Conservation (phyloP, 2,329 filamentous ascomycete genomes). For the Didymella pinodella region DNA sequence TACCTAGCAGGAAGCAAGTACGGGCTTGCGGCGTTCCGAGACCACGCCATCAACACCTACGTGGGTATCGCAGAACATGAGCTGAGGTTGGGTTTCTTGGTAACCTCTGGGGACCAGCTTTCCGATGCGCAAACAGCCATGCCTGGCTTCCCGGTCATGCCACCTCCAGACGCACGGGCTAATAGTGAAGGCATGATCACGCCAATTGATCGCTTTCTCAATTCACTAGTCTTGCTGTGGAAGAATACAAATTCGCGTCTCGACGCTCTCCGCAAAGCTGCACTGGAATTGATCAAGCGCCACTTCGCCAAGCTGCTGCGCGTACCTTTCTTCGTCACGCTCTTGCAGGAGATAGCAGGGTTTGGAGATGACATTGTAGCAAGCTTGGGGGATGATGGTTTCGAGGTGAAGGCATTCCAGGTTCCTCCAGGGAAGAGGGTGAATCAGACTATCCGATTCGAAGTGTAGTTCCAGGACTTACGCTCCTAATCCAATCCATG, state of each 20-base stretch:
- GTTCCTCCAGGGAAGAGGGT: neutral
- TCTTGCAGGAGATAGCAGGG: constrained; percentile 24
- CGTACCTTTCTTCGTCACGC: constrained; percentile 25
- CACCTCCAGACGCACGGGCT: neutral
- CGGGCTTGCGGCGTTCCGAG: constrained; percentile 21
- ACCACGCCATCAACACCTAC: constrained; percentile 26
- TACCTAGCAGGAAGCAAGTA: constrained; percentile 37
- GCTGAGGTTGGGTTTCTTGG: constrained; percentile 14
- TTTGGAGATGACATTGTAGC: constrained; percentile 29
- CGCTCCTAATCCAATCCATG: too few relatives aligned
- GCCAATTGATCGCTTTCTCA: constrained; percentile 25
- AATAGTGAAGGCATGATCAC: neutral
- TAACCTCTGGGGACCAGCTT: neutral
- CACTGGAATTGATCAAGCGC: constrained; percentile 30
- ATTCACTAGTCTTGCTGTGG: constrained; percentile 36
- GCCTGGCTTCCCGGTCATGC: neutral
- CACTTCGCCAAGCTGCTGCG: constrained; percentile 23
- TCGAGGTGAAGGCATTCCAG: constrained; percentile 26
- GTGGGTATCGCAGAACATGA: constrained; percentile 18
- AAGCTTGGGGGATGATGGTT: constrained; percentile 31
- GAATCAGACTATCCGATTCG: constrained; percentile 7
- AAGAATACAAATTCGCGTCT: constrained; percentile 24
- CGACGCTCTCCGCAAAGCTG: constrained; percentile 28
- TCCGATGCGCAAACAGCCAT: neutral
- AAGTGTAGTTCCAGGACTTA: neutral